These are phyloP conservation scores for Acacia concinna DNA, from an alignment of 331 rosid species.

Conservation along the genomic window DNA sequence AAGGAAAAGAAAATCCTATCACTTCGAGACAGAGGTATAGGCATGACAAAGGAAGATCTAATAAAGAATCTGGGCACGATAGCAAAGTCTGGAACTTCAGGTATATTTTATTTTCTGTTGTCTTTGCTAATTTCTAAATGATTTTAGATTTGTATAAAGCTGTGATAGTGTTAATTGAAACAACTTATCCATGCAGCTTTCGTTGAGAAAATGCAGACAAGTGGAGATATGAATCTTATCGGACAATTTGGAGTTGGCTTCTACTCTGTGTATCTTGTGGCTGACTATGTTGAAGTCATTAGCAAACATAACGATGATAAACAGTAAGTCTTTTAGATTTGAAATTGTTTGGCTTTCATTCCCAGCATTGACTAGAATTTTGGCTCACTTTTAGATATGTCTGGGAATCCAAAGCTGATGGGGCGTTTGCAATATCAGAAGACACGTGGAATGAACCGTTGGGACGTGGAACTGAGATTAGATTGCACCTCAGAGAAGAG, in stretches of 20 bases:
- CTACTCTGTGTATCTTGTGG: conserved; percentile 98
- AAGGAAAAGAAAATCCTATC: conserved; percentile 84
- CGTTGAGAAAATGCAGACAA: conserved; percentile 95
- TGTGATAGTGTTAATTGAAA: conserved; percentile 23
- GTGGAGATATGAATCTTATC: conserved; percentile 97
- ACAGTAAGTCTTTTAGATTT: conserved; percentile 55
- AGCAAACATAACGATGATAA: conserved; percentile 98
- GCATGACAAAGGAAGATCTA: conserved; percentile 98
- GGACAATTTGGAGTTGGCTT: conserved; percentile 99
- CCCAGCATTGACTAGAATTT: not conserved
- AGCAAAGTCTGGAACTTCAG: conserved; percentile 99
- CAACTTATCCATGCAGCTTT: conserved; percentile 55
- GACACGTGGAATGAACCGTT: conserved; percentile 94
- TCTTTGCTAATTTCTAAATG: not conserved
- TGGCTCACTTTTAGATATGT: conserved; percentile 59
- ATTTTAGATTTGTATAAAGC: not conserved
- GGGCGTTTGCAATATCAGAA: conserved; percentile 92
- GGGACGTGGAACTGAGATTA: conserved; percentile 98
- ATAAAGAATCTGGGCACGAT: conserved; percentile 98
- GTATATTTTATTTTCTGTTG: conserved; percentile 45
- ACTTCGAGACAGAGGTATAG: conserved; percentile 92
- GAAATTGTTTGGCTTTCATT: not conserved
- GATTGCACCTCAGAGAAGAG: conserved; percentile 88
- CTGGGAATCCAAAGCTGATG: conserved; percentile 99
- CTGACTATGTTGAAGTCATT: conserved; percentile 93